These are phyloP conservation scores for Tritrichomonas foetus DNA, from an alignment of 208 protist genomes.

Conservation along the genomic window DNA sequence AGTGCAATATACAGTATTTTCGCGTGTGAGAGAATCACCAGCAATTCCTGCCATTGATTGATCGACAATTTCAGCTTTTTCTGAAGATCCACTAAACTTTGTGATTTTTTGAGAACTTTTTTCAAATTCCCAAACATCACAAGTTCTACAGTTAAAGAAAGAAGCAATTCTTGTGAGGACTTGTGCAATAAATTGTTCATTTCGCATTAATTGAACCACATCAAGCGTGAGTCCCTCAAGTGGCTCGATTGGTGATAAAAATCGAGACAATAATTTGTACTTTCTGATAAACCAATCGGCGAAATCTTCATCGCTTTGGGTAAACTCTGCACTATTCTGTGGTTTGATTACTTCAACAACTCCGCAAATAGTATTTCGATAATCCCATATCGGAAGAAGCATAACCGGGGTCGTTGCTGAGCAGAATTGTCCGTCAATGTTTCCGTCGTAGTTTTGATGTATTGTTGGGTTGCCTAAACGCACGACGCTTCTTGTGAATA, in stretches of 20 bases:
- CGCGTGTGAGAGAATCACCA: background rate
- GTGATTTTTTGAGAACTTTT: background rate
- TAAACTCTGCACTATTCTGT: background rate
- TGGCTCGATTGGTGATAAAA: background rate
- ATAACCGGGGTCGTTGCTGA: background rate
- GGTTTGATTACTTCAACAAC: constrained; percentile 7
- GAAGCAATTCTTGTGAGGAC: background rate
- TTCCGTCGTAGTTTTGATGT: background rate
- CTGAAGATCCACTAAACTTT: background rate
- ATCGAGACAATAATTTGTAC: background rate
- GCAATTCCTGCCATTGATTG: background rate
- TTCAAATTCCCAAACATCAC: background rate
- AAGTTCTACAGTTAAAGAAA: background rate
- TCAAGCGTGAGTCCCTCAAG: background rate
- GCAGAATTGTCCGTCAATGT: background rate
- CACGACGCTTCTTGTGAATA: background rate
- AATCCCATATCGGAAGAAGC: background rate
- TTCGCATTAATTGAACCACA: background rate
- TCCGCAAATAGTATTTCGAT: background rate
- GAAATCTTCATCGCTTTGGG: background rate
- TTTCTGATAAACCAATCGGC: background rate
- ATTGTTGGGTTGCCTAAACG: background rate
- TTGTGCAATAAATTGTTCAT: background rate
- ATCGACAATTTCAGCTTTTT: background rate
- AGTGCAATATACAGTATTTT: background rate